Conservation (phyloP, 352 stramenopile genomes). For the Phytopythium helicoides region DNA sequence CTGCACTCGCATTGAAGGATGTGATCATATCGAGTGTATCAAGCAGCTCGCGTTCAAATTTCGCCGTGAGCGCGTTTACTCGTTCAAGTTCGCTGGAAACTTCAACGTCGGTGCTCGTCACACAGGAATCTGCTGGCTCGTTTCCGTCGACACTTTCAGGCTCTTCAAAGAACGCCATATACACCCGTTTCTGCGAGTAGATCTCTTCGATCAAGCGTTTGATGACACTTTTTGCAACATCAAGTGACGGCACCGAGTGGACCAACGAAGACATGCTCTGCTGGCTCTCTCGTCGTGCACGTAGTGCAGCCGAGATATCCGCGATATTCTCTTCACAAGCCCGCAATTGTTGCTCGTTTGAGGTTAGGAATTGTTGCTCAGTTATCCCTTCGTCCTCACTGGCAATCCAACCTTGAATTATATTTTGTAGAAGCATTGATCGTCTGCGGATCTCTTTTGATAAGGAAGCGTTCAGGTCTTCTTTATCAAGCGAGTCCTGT, state of each 20-base stretch:
- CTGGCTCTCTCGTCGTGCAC: conserved; percentile 14
- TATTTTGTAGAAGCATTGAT: conserved; percentile 43
- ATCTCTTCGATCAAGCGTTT: conserved; percentile 48
- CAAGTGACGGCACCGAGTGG: conserved; percentile 41
- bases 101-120: not conserved
- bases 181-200: conserved; percentile 49
- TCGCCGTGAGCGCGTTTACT: conserved; percentile 18
- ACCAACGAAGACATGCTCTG: conserved; percentile 30
- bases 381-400: conserved; percentile 26
- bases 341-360: conserved; percentile 51
- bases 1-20: conserved; percentile 18
- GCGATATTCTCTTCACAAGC: conserved; percentile 61
- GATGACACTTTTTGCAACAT: conserved; percentile 44
- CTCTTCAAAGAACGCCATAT: conserved; percentile 31
- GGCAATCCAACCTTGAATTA: conserved; percentile 32
- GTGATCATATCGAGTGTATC: conserved; percentile 35
- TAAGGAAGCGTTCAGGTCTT: conserved; percentile 52
- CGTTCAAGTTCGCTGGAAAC: conserved; percentile 14
- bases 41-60: conserved; percentile 35
- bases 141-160: conserved; percentile 11
- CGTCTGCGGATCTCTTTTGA: conserved; percentile 49
- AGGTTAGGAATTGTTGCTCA: conserved; percentile 50
- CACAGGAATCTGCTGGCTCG: not conserved
- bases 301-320: conserved; percentile 43
- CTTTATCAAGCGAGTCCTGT: conserved; percentile 48